Percentiles rank a stretch among this genome's conserved stretches.
phyloP scores from a whole-genome alignment of 1,284 basidiomycete genomes.

The Earliella scabrosa region DNA sequence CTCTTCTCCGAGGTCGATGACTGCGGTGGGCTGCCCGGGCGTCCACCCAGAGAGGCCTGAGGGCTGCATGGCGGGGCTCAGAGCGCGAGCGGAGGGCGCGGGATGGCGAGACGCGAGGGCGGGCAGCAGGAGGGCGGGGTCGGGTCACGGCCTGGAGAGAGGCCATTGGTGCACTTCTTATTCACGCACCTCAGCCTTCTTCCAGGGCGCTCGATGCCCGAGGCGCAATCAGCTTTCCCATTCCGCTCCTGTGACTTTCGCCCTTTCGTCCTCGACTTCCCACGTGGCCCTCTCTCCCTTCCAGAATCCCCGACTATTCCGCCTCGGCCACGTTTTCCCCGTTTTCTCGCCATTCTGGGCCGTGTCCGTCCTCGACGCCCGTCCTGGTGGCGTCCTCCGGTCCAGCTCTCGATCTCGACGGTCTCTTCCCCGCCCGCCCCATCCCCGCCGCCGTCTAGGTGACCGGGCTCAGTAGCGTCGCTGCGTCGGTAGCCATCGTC shows the following conservation, averaged over 20 bases:
- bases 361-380: not conserved
- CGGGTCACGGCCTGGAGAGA: slow-evolving; percentile 18
- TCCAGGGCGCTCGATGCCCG: slow-evolving; percentile 21
- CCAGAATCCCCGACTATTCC: slow-evolving; percentile 5
- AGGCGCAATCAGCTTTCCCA: slow-evolving; percentile 27
- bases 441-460: not conserved
- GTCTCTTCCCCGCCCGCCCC: not conserved
- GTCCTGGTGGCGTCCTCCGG: not conserved
- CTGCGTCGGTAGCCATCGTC: not conserved
- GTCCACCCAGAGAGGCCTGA: slow-evolving; percentile 20
- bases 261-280: slow-evolving; percentile 9
- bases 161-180: slow-evolving; percentile 24
- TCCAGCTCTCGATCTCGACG: not conserved
- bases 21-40: slow-evolving; percentile 26
- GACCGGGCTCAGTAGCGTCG: not conserved
- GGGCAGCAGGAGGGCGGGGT: slow-evolving; percentile 8
- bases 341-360: not conserved
- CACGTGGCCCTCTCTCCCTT: slow-evolving; percentile 8
- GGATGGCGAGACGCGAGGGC: not conserved
- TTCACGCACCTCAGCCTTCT: slow-evolving; percentile 18
- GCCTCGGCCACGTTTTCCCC: slow-evolving; percentile 11
- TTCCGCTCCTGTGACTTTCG: slow-evolving; percentile 21
- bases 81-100: slow-evolving; percentile 5
- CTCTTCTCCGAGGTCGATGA: slow-evolving; percentile 31
- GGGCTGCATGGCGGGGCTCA: slow-evolving; percentile 22